Evolutionary conservation across 176 grass and related monocot species (phyloP).

Genomic region (Neostapfia colusana): DNA sequence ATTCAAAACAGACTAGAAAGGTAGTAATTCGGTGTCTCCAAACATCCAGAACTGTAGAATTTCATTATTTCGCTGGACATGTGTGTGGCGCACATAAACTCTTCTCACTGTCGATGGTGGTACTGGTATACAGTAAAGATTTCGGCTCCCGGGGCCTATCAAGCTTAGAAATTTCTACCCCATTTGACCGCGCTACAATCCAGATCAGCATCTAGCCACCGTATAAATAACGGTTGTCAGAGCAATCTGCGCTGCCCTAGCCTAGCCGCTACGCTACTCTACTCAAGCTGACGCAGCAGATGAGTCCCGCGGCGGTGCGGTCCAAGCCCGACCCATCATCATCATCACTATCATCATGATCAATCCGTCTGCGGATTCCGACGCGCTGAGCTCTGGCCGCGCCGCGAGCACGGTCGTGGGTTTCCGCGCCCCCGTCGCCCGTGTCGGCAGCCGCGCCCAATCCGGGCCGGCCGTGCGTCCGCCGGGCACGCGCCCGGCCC

Average conservation of each 20-base stretch:
- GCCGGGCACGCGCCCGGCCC: neutral
- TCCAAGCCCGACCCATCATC: neutral
- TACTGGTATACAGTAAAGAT: neutral
- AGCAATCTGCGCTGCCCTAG: too few species aligned
- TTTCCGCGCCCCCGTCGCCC: conserved; percentile 31
- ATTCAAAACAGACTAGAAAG: too few species aligned
- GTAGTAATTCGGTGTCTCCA: too few species aligned
- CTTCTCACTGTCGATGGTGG: neutral
- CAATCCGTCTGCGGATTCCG: conserved; percentile 19
- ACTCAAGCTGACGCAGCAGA: too few species aligned
- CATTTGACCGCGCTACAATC: conserved; percentile 4
- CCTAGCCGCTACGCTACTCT: too few species aligned
- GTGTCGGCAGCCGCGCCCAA: conserved; percentile 39
- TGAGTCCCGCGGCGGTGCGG: too few species aligned
- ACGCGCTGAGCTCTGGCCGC: neutral
- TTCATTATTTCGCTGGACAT: too few species aligned
- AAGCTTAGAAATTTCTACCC: neutral
- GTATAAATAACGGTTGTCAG: conserved; percentile 12
- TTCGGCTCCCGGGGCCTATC: neutral
- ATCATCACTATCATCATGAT: neutral
- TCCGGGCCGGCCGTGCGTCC: conserved; percentile 21
- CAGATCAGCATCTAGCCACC: neutral
- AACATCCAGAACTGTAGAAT: too few species aligned
- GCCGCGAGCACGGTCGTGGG: conserved; percentile 15
- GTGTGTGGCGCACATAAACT: too few species aligned